Conservation (phyloP, 2,329 filamentous ascomycete species). For the Xylariomycetidae sp. region DNA sequence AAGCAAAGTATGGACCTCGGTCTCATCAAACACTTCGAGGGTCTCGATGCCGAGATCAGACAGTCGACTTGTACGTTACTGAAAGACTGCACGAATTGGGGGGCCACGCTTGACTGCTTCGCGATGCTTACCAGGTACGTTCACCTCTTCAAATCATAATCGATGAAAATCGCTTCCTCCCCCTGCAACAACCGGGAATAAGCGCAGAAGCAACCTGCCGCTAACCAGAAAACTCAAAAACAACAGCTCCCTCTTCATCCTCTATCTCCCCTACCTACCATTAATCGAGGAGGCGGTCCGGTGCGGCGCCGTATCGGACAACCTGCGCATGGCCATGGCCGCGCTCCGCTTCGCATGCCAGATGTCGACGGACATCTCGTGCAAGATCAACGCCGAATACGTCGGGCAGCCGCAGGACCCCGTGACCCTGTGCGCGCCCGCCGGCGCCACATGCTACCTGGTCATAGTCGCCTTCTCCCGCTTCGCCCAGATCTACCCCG, state of each 20-base stretch:
- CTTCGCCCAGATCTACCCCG: conserved; percentile 25
- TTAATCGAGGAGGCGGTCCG: conserved; percentile 18
- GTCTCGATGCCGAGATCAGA: conserved; percentile 25
- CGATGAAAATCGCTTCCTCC: no score
- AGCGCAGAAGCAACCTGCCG: no score
- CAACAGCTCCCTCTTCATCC: conserved; percentile 24
- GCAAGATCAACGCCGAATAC: conserved; percentile 29
- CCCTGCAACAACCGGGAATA: no score
- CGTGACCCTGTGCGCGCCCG: conserved; percentile 24
- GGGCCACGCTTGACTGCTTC: conserved; percentile 27
- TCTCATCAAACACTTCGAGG: conserved; percentile 19
- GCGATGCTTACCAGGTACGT: conserved; percentile 28
- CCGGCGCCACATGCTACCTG: conserved; percentile 26
- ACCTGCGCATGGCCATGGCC: conserved; percentile 22
- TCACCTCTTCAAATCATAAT: no score
- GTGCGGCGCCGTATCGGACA: conserved; percentile 10
- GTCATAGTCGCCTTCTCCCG: conserved; percentile 24
- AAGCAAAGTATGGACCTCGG: conserved; percentile 13
- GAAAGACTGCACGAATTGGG: conserved; percentile 24
- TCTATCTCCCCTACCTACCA: conserved; percentile 27
- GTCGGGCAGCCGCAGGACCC: no score
- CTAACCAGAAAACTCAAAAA: no score
- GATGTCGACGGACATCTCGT: conserved; percentile 29
- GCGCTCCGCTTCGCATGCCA: conserved; percentile 28
- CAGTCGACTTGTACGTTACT: conserved; percentile 21